A percentile compares a stretch with the other conserved stretches of the same genome.
Evolutionary conservation across 768 basidiomycete genomes (phyloP).

Genomic region (Exsudoporus frostii): DNA sequence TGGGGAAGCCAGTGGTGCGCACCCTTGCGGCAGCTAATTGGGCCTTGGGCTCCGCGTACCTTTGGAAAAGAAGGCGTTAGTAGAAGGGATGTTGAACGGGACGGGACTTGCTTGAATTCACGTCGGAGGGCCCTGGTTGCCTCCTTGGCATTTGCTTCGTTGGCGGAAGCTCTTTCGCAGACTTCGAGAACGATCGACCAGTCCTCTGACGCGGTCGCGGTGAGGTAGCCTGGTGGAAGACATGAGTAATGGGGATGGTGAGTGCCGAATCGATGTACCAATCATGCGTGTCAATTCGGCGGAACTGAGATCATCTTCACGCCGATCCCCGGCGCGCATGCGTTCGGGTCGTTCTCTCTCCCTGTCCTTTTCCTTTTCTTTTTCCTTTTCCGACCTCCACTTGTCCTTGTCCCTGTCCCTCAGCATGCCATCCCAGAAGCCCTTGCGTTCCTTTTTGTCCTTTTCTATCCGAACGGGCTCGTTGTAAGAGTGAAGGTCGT

Average conservation of each 20-base stretch:
- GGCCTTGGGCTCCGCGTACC: conserved; percentile 71
- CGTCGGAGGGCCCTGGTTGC: conserved; percentile 77
- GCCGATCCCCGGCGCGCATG: conserved; percentile 27
- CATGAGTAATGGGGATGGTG: neutral
- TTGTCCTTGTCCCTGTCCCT: conserved; percentile 36
- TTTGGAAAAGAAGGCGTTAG: conserved; percentile 24
- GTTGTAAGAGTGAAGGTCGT: conserved; percentile 30
- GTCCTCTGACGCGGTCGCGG: conserved; percentile 77
- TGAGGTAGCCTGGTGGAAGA: conserved; percentile 55
- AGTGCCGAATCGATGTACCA: conserved; percentile 38
- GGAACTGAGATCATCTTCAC: conserved; percentile 43
- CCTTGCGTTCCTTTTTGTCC: conserved; percentile 51
- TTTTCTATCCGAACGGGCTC: conserved; percentile 31
- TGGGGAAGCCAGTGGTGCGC: conserved; percentile 23
- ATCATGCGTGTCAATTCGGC: conserved; percentile 70
- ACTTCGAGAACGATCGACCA: conserved; percentile 82
- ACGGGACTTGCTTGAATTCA: conserved; percentile 70
- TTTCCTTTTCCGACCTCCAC: conserved; percentile 29
- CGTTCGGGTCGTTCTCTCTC: conserved; percentile 33
- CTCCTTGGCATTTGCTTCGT: conserved; percentile 74
- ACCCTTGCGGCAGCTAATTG: conserved; percentile 78
- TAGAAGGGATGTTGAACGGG: neutral
- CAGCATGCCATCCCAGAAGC: conserved; percentile 49
- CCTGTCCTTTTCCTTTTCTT: conserved; percentile 40
- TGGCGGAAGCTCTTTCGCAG: conserved; percentile 76